Conservation (phyloP, 2,329 filamentous ascomycete species). For the Periconia digitata region DNA sequence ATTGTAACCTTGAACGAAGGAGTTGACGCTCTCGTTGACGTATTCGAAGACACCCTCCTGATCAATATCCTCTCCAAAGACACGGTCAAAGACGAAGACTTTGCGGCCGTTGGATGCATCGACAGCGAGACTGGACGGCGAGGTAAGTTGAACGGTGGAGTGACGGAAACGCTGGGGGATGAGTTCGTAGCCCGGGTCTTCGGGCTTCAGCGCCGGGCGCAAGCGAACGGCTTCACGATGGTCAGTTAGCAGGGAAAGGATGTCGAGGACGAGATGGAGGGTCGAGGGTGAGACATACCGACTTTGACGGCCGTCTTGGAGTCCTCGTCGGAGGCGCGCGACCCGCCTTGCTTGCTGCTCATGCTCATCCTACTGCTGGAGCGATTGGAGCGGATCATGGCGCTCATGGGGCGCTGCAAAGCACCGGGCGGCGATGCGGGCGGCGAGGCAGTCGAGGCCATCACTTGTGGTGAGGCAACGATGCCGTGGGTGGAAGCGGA, state of each 20-base stretch:
- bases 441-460: slow-evolving; percentile 43
- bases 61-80: slow-evolving; percentile 79
- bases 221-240: slow-evolving; percentile 76
- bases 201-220: slow-evolving; percentile 78
- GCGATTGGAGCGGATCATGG: slow-evolving; percentile 73
- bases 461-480: slow-evolving; percentile 27
- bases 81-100: slow-evolving; percentile 93
- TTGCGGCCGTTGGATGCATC: slow-evolving; percentile 92
- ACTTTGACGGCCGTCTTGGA: slow-evolving; percentile 92
- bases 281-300: slow-evolving; percentile 63
- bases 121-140: slow-evolving; percentile 80
- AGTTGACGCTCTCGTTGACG: slow-evolving; percentile 81
- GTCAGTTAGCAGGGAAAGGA: slow-evolving; percentile 21
- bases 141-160: slow-evolving; percentile 87
- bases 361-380: slow-evolving; percentile 86
- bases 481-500: slow-evolving; percentile 12
- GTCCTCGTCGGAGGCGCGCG: slow-evolving; percentile 87
- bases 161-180: slow-evolving; percentile 95
- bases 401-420: slow-evolving; percentile 73
- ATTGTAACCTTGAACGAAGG: slow-evolving; percentile 96
- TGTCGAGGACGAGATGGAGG: slow-evolving; percentile 5
- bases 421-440: slow-evolving; percentile 41
- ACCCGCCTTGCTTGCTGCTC: slow-evolving; percentile 73
- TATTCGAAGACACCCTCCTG: slow-evolving; percentile 97
- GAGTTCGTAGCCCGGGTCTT: slow-evolving; percentile 89